A percentile compares a stretch with the other conserved stretches of the same genome.
Evolutionary conservation across 169 alveolate species (phyloP).

Genomic region (Neospora caninum): DNA sequence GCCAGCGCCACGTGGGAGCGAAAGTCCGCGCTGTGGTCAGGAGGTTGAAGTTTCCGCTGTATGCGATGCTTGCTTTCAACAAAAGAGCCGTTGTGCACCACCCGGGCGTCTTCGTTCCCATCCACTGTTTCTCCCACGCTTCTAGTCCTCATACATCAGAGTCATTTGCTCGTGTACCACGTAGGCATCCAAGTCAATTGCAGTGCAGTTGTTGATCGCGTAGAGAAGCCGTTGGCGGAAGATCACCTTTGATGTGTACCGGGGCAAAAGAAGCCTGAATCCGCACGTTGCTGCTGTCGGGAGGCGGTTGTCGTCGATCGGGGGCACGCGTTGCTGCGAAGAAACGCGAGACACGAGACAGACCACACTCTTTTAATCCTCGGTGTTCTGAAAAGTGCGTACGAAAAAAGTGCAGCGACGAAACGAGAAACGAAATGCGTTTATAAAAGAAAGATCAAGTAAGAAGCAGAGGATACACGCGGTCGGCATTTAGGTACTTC

Average conservation of each 20-base stretch:
- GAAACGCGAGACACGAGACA: slow-evolving; percentile 15
- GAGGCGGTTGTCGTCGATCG: slow-evolving; percentile 81
- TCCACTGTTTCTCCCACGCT: not conserved
- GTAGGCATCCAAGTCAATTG: slow-evolving; percentile 91
- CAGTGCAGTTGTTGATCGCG: slow-evolving; percentile 90
- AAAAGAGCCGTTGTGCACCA: too few relatives aligned
- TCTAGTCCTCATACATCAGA: slow-evolving; percentile 70
- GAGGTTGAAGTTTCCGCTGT: too few relatives aligned
- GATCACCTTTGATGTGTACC: slow-evolving; percentile 83
- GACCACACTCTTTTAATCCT: slow-evolving; percentile 36
- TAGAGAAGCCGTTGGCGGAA: slow-evolving; percentile 86
- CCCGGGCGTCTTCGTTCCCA: not conserved
- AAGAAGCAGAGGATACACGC: not conserved
- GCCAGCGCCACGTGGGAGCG: too few relatives aligned
- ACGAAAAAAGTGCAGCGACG: not conserved
- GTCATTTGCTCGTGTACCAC: slow-evolving; percentile 84
- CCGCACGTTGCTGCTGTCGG: slow-evolving; percentile 93
- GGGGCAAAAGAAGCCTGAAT: slow-evolving; percentile 88
- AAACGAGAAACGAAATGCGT: too few relatives aligned
- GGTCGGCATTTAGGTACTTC: too few relatives aligned
- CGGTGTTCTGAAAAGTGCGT: not conserved
- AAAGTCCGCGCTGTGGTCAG: too few relatives aligned
- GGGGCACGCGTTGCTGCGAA: slow-evolving; percentile 37
- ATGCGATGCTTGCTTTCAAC: too few relatives aligned
- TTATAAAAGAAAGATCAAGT: not conserved